Percentiles rank a stretch among this genome's conserved stretches.
These are phyloP conservation scores for Achlya hypogyna DNA, from an alignment of 352 stramenopile species.

Conservation along the genomic window DNA sequence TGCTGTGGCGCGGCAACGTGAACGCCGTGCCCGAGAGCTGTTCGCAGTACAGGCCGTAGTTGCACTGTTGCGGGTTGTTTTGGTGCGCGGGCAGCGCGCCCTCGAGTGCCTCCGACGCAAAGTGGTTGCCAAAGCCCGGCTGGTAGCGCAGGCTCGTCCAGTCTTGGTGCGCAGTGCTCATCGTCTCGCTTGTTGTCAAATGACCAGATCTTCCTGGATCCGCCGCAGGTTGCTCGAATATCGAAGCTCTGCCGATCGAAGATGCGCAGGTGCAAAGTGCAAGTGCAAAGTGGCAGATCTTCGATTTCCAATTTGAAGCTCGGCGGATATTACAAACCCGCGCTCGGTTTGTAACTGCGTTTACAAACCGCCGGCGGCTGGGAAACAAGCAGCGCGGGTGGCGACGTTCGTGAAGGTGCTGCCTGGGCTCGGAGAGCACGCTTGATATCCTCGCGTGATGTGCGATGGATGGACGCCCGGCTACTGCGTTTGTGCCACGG, in stretches of 20 bases:
- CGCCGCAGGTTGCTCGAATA: too few species aligned
- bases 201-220: too few species aligned
- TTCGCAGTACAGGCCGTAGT: constrained; percentile 90
- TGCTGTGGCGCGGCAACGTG: constrained; percentile 84
- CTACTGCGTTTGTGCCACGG: too few species aligned
- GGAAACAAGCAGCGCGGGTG: background rate
- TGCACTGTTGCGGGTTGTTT: constrained; percentile 92
- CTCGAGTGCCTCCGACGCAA: constrained; percentile 88
- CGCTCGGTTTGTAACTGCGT: constrained; percentile 9
- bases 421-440: too few species aligned
- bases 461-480: too few species aligned
- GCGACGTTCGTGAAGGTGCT: too few species aligned
- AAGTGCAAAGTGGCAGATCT: background rate
- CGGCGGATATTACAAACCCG: constrained; percentile 12
- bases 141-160: constrained; percentile 80
- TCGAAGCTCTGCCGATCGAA: background rate
- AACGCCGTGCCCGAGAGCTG: constrained; percentile 95
- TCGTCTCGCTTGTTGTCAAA: background rate
- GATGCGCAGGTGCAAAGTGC: background rate
- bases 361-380: background rate
- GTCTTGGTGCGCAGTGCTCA: background rate
- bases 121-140: constrained; percentile 89
- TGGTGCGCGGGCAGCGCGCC: constrained; percentile 85
- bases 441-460: too few species aligned
- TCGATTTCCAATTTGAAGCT: background rate